Evolutionary conservation across 768 basidiomycete species (phyloP).

Genomic region (Boletus reticulatus): DNA sequence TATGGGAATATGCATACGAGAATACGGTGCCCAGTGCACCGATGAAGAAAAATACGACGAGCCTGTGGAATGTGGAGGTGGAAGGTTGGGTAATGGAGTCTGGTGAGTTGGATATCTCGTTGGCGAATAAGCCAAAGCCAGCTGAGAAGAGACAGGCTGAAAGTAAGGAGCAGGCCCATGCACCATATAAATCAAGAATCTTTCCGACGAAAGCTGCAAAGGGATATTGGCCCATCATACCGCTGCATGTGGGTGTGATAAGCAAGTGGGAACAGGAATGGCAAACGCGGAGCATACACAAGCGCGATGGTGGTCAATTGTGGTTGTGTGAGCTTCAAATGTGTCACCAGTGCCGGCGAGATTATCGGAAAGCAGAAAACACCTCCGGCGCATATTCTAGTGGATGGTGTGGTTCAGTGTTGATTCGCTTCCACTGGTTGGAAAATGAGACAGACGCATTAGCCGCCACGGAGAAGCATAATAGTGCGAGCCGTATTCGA

Average conservation of each 20-base stretch:
- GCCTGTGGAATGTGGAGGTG: constrained; percentile 45
- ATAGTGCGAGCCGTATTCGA: constrained; percentile 27
- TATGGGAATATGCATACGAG: constrained; percentile 49
- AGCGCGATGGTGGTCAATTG: constrained; percentile 77
- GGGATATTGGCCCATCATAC: constrained; percentile 81
- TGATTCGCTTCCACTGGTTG: neutral
- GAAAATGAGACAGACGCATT: constrained; percentile 53
- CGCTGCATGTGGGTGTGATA: constrained; percentile 41
- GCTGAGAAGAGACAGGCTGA: constrained; percentile 55
- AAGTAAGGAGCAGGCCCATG: constrained; percentile 63
- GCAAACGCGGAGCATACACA: constrained; percentile 55
- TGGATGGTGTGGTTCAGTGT: neutral
- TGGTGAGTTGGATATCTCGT: constrained; percentile 49
- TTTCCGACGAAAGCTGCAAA: constrained; percentile 69
- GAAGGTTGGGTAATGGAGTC: constrained; percentile 38
- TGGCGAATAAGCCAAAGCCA: constrained; percentile 64
- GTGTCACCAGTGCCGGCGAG: constrained; percentile 57
- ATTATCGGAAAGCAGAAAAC: constrained; percentile 79
- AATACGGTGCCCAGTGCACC: constrained; percentile 68
- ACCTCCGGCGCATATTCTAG: constrained; percentile 74
- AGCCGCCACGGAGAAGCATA: constrained; percentile 54
- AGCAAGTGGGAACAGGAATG: neutral
- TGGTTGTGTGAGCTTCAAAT: constrained; percentile 66
- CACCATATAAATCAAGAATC: constrained; percentile 63
- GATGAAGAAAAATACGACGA: constrained; percentile 59